A percentile compares a stretch with the other conserved stretches of the same genome.
These are phyloP conservation scores for Cyclotella distinguenda DNA, from an alignment of 108 stramenopile species.

Conservation along the genomic window DNA sequence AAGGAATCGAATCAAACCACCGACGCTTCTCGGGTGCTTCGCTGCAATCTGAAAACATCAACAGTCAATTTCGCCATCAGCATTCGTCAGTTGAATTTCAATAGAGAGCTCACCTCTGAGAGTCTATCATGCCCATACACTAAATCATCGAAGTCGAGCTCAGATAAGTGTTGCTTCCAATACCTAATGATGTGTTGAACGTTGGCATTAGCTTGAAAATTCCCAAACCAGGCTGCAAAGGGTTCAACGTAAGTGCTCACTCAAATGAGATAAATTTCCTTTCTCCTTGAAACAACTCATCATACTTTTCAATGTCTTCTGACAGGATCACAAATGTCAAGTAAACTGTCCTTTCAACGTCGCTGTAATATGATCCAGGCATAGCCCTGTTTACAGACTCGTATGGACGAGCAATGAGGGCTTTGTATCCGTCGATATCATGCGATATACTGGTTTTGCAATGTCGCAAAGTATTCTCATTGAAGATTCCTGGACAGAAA, in stretches of 20 bases:
- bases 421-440: slow-evolving; percentile 60
- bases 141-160: slow-evolving; percentile 57
- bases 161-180: slow-evolving; percentile 39
- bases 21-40: slow-evolving; percentile 45
- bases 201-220: too few species aligned
- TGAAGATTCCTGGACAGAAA: slow-evolving; percentile 43
- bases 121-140: slow-evolving; percentile 55
- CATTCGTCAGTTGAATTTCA: too few species aligned
- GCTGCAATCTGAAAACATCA: too few species aligned
- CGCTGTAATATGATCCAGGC: slow-evolving; percentile 61
- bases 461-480: slow-evolving; percentile 57
- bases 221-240: background rate
- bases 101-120: too few species aligned
- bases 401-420: slow-evolving; percentile 58
- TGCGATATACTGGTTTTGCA: slow-evolving; percentile 51
- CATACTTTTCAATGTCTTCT: slow-evolving; percentile 54
- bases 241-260: slow-evolving; percentile 2
- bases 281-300: slow-evolving; percentile 55
- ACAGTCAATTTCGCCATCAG: too few species aligned
- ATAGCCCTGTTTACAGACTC: slow-evolving; percentile 61
- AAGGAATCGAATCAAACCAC: slow-evolving; percentile 49
- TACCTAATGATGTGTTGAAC: slow-evolving; percentile 10
- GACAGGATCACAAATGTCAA: slow-evolving; percentile 53
- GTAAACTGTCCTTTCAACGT: slow-evolving; percentile 57
- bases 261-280: slow-evolving; percentile 60